Conservation (phyloP, 345 rosid genomes). For the Eucalyptus cloeziana region DNA sequence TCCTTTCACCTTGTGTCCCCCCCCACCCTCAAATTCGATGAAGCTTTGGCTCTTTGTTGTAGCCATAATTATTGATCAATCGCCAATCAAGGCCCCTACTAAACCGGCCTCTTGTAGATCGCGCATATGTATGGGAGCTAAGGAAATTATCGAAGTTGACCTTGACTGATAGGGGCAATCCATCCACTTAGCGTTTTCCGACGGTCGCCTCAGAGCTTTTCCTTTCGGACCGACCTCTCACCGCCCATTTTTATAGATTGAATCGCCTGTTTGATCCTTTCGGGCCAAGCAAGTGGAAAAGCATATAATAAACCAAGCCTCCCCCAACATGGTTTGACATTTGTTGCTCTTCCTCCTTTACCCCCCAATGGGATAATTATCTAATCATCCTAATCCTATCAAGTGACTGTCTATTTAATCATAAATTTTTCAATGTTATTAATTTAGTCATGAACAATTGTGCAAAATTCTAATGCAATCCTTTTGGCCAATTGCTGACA, state of each 20-base stretch:
- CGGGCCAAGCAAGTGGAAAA: neutral
- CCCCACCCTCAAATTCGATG: neutral
- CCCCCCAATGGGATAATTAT: neutral
- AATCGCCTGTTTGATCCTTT: neutral
- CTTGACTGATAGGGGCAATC: neutral
- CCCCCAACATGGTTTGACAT: neutral
- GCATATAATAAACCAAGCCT: neutral
- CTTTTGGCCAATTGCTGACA: rapidly evolving
- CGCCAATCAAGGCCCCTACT: neutral
- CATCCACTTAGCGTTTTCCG: neutral
- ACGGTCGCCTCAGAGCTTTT: neutral
- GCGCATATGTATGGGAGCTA: neutral
- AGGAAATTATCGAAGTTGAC: neutral
- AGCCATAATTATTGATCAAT: neutral
- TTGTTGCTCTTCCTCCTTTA: neutral
- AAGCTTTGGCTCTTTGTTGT: neutral
- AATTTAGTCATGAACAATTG: rapidly evolving
- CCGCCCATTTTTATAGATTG: neutral
- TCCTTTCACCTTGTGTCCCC: neutral
- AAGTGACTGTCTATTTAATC: neutral
- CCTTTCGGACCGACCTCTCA: neutral
- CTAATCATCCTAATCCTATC: neutral
- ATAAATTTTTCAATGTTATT: rapidly evolving
- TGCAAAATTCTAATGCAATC: neutral
- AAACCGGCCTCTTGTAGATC: neutral